These are phyloP conservation scores for Eurotiales sp. DNA, from an alignment of 2,329 filamentous ascomycete species.

Conservation along the genomic window DNA sequence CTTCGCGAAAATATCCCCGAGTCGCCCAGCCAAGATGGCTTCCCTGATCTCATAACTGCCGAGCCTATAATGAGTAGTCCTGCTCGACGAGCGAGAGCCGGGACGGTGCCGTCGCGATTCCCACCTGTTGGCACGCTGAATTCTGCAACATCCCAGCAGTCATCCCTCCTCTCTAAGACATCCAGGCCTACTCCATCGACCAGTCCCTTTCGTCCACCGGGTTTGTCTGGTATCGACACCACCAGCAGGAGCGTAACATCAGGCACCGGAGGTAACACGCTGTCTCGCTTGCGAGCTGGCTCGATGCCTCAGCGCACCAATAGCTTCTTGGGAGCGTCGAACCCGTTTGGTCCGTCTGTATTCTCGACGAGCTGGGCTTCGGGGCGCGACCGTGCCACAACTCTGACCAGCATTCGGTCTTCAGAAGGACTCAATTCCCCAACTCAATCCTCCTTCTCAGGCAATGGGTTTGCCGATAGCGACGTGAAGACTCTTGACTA, in stretches of 20 bases:
- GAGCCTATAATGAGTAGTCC: conserved; percentile 62
- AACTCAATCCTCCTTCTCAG: conserved; percentile 78
- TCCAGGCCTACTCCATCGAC: conserved; percentile 82
- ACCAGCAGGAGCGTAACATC: conserved; percentile 36
- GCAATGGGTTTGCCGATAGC: conserved; percentile 77
- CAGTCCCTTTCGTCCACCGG: conserved; percentile 74
- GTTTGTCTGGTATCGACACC: conserved; percentile 38
- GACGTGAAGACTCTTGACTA: conserved; percentile 95
- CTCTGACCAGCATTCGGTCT: conserved; percentile 84
- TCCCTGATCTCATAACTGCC: conserved; percentile 79
- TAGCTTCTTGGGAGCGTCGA: conserved; percentile 52
- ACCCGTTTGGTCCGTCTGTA: conserved; percentile 81
- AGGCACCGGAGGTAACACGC: conserved; percentile 58
- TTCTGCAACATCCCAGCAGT: conserved; percentile 52
- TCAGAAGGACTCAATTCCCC: conserved; percentile 84
- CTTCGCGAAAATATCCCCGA: conserved; percentile 96
- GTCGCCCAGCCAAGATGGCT: conserved; percentile 86
- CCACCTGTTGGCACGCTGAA: conserved; percentile 68
- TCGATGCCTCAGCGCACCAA: conserved; percentile 89
- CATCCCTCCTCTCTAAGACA: conserved; percentile 66
- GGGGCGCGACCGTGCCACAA: conserved; percentile 78
- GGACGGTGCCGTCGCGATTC: conserved; percentile 93
- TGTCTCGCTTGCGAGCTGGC: conserved; percentile 83
- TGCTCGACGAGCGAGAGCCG: conserved; percentile 78
- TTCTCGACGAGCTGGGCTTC: conserved; percentile 83